These are phyloP conservation scores for Acanthamoeba lenticulata DNA, from an alignment of 208 protist genomes.

Conservation along the genomic window DNA sequence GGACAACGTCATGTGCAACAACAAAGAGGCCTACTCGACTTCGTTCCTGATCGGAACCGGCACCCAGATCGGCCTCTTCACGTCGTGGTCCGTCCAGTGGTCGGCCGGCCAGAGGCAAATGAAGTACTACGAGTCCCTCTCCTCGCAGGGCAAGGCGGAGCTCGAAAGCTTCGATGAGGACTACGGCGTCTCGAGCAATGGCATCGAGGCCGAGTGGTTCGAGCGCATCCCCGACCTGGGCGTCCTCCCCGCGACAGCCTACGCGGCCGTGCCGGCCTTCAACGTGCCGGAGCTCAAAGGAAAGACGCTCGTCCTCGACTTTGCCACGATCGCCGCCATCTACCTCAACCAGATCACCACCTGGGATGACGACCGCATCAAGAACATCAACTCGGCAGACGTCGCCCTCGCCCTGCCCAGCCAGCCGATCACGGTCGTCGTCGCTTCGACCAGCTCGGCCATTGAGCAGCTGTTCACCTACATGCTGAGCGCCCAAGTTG, in stretches of 20 bases:
- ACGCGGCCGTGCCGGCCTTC: background rate
- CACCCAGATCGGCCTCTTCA: background rate
- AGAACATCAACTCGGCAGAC: background rate
- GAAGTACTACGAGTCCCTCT: background rate
- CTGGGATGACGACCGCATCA: background rate
- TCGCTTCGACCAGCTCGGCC: background rate
- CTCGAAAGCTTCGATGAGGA: background rate
- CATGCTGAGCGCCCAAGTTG: background rate
- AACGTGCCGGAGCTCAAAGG: background rate
- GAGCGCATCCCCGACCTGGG: background rate
- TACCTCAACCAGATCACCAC: background rate
- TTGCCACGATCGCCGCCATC: background rate
- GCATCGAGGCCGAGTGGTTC: background rate
- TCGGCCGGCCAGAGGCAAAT: background rate
- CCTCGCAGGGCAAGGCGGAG: background rate
- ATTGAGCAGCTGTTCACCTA: background rate
- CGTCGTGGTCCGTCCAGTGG: background rate
- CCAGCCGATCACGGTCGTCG: background rate
- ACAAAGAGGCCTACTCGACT: background rate
- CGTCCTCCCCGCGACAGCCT: background rate
- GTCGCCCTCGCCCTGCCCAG: background rate
- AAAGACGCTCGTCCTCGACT: background rate
- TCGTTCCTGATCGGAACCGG: background rate
- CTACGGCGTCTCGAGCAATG: background rate
- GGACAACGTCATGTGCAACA: background rate